Evolutionary conservation across 1,284 basidiomycete species (phyloP).

Genomic region (Pterula multifida): DNA sequence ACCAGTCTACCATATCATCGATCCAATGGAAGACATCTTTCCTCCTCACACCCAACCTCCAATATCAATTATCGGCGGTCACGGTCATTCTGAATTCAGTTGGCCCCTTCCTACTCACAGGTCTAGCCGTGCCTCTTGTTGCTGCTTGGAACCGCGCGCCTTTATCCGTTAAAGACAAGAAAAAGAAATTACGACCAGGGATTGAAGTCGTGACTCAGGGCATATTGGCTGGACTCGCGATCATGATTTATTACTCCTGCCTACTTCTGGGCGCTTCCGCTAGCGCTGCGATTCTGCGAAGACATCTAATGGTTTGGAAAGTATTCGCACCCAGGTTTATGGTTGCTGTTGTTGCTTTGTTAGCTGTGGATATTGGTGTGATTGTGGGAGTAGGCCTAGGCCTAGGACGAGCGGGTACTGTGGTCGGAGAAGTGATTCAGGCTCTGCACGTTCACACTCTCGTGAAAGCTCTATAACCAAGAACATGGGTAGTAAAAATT

Average conservation of each 20-base stretch:
- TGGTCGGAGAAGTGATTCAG: not conserved
- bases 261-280: slow-evolving; percentile 63
- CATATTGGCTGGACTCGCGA: slow-evolving; percentile 43
- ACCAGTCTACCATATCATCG: slow-evolving; percentile 81
- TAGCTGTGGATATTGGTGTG: slow-evolving; percentile 45
- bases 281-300: slow-evolving; percentile 65
- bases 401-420: not conserved
- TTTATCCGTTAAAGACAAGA: slow-evolving; percentile 12
- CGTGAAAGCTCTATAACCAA: not conserved
- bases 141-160: slow-evolving; percentile 86
- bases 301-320: slow-evolving; percentile 99
- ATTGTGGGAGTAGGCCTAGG: slow-evolving; percentile 26
- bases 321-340: slow-evolving; percentile 95
- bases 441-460: not conserved
- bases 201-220: slow-evolving; percentile 21
- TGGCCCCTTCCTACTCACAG: slow-evolving; percentile 58
- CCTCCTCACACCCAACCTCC: slow-evolving; percentile 53
- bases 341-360: slow-evolving; percentile 44
- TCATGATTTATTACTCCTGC: slow-evolving; percentile 59
- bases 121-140: slow-evolving; percentile 60
- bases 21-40: slow-evolving; percentile 97
- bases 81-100: slow-evolving; percentile 79
- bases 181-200: slow-evolving; percentile 8
- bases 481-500: no score
- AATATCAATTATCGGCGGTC: slow-evolving; percentile 66